Conservation (phyloP, 805 yeast genomes). For the Metschnikowia koreensis region DNA sequence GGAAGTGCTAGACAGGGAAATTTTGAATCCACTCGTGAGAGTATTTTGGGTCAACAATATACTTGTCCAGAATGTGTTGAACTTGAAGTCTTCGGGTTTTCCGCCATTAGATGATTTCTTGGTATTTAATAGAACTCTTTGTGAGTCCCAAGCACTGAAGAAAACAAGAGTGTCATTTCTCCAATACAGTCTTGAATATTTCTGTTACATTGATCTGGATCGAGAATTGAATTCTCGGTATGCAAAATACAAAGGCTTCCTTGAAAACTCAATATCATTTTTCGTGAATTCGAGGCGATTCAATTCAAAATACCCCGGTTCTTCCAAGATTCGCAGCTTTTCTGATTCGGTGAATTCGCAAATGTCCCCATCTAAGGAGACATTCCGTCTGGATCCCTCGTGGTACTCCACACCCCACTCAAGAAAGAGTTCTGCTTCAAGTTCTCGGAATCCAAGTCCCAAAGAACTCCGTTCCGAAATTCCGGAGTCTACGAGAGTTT, state of each 20-base stretch:
- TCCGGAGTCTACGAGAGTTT: background rate
- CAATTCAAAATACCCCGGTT: background rate
- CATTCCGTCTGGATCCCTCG: no score
- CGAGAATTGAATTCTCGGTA: slow-evolving; percentile 9
- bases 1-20: slow-evolving; percentile 2
- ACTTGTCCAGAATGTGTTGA: slow-evolving; percentile 5
- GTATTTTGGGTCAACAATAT: slow-evolving; percentile 7
- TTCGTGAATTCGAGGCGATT: background rate
- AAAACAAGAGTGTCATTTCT: slow-evolving; percentile 6
- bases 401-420: background rate
- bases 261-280: background rate
- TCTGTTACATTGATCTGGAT: slow-evolving; percentile 14
- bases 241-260: background rate
- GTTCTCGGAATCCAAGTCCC: background rate
- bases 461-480: background rate
- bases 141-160: slow-evolving; percentile 4
- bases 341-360: background rate
- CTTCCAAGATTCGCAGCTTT: background rate
- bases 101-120: slow-evolving; percentile 12
- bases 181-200: slow-evolving; percentile 9
- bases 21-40: slow-evolving; percentile 9
- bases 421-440: background rate
- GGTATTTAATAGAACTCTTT: slow-evolving; percentile 7
- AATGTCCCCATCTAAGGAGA: background rate
- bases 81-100: background rate